Conservation (phyloP, 2,329 filamentous ascomycete species). For the Dendryphion nanum region DNA sequence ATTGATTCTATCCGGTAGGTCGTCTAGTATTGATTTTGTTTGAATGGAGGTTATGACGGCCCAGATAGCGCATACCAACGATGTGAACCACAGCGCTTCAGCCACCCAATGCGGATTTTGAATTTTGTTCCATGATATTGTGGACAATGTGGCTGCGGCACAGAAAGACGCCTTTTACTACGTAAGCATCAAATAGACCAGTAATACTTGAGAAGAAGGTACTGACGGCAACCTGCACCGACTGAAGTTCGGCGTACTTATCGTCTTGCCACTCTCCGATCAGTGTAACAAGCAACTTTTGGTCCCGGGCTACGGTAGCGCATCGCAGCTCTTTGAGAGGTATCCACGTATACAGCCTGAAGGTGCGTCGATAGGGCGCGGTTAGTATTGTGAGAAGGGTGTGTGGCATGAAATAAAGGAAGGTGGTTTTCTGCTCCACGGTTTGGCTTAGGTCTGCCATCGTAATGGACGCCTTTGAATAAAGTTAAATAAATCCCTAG, state of each 20-base stretch:
- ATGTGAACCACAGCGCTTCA: conserved; percentile 22
- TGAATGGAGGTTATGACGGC: conserved; percentile 30
- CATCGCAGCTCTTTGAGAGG: conserved; percentile 21
- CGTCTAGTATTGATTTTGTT: conserved; percentile 25
- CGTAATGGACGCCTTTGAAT: too few relatives aligned
- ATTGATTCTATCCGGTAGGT: conserved; percentile 20
- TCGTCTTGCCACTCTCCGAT: conserved; percentile 24
- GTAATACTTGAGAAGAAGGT: not conserved
- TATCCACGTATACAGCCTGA: conserved; percentile 30
- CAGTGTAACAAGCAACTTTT: conserved; percentile 12
- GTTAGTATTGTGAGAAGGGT: conserved; percentile 6
- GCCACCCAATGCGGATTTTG: conserved; percentile 19
- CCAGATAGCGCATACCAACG: conserved; percentile 26
- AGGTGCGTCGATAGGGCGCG: conserved; percentile 27
- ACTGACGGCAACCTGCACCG: conserved; percentile 6
- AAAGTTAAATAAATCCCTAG: too few relatives aligned
- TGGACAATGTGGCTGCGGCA: conserved; percentile 21
- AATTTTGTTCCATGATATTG: conserved; percentile 17
- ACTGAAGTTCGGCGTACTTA: conserved; percentile 24
- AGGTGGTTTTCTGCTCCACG: not conserved
- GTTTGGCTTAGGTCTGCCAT: too few relatives aligned
- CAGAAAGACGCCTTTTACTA: conserved; percentile 25
- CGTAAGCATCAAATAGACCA: not conserved
- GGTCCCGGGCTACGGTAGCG: conserved; percentile 17
- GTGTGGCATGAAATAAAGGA: not conserved